Evolutionary conservation across 306 rosid genomes (phyloP), one percentile per base, ranked within the genome.

Genomic region (Ormosia emarginata): DNA sequence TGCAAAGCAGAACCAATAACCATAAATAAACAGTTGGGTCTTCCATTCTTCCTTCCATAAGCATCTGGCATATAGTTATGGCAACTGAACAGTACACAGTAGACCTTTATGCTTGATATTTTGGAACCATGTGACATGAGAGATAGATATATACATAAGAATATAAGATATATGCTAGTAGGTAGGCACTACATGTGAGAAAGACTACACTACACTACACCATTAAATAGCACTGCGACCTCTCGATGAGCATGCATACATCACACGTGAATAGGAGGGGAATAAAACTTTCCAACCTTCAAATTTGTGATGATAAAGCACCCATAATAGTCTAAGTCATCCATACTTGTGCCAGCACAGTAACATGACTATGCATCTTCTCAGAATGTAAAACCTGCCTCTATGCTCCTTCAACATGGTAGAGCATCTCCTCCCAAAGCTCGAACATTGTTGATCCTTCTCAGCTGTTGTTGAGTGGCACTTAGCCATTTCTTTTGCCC

Each of bases 351-450:
- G 85, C 84, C 82, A 82, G 85, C 86, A 86, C 7, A 86, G 67
- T 56, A 86, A 63, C 62, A 86, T 74, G 66, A 44, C 59, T 7
- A 79, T 1, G 79, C 86, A 86, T 74, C 55, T 86, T 70, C 86
- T 75, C 15, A 82, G 46, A 3, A 86, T 82, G 77, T 82, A 86
- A 57, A 86, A 86, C 75, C 89, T 79, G 52, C 89, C 86, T 81
- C 63, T 82, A 15, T 46, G 82, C 77, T 86, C 86, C 61, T 29
- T 82, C 3, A 66, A 58, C 2, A 57, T 32, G 17, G 33, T 1
- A 1, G 61, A 72, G 47, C 68, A 62, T 63, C 79, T 82, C 75
- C 73, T 86, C 72, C 86, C 79, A 67, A 69, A 41, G 1, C 82
- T 18, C 8, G 66, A 78, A 59, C 58, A 1, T 15, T 33, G 34